Evolutionary conservation across 1,284 basidiomycete genomes (phyloP).

Genomic region (Calocybe gambosa): DNA sequence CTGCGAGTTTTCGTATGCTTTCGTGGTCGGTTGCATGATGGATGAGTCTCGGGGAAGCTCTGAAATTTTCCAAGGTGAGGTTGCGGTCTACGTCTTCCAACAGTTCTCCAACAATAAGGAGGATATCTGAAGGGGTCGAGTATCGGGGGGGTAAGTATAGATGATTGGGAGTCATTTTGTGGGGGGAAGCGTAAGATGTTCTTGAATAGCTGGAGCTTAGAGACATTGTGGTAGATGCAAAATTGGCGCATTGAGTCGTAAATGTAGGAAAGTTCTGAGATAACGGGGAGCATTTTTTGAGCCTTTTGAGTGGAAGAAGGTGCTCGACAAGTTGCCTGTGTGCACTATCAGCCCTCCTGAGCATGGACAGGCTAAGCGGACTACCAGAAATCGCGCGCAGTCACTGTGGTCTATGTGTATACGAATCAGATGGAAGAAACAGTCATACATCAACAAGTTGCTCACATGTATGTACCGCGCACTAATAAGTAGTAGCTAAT

Average conservation of each 20-base stretch:
- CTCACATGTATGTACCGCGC: conserved; percentile 15
- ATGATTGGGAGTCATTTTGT: neutral
- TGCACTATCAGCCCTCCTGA: conserved; percentile 51
- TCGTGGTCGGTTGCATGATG: conserved; percentile 31
- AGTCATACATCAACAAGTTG: neutral
- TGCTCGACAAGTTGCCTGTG: conserved; percentile 48
- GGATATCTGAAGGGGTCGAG: conserved; percentile 15
- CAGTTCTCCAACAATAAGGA: conserved; percentile 18
- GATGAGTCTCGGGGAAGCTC: conserved; percentile 22
- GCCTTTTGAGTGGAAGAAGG: conserved; percentile 12
- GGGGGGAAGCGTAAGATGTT: neutral
- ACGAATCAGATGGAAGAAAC: neutral
- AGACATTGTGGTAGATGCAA: neutral
- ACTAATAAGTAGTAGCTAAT: no score
- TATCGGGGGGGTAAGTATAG: neutral
- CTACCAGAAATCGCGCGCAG: conserved; percentile 18
- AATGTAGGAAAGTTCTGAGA: conserved; percentile 15
- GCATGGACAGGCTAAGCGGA: conserved; percentile 61
- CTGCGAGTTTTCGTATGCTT: conserved; percentile 37
- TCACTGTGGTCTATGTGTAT: conserved; percentile 10
- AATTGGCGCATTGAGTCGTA: conserved; percentile 15
- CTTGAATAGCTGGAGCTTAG: conserved; percentile 1
- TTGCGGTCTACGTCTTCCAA: conserved; percentile 17
- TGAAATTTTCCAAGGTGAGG: conserved; percentile 21
- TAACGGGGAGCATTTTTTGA: conserved; percentile 9